Evolutionary conservation across 2,329 filamentous ascomycete genomes (phyloP).

Genomic region (Coniochaeta ligniaria): DNA sequence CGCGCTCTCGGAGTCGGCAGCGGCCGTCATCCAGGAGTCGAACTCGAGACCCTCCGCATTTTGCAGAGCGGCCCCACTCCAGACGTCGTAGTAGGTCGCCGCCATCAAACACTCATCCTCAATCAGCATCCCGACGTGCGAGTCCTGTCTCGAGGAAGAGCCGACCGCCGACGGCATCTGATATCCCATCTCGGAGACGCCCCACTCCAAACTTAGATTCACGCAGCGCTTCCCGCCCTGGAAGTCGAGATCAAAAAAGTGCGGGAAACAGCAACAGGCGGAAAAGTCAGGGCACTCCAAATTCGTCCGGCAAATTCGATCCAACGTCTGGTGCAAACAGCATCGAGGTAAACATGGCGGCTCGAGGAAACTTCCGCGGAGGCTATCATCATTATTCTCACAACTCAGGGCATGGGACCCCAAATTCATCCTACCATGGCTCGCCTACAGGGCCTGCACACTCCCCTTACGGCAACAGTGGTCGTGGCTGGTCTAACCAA

Average conservation of each 20-base stretch:
- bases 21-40: slow-evolving; percentile 5
- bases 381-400: slow-evolving; percentile 32
- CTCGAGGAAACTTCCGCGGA: slow-evolving; percentile 33
- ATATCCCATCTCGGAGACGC: slow-evolving; percentile 12
- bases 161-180: slow-evolving; percentile 15
- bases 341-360: slow-evolving; percentile 42
- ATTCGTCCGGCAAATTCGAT: slow-evolving; percentile 26
- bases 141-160: slow-evolving; percentile 9
- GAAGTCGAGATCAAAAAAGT: slow-evolving; percentile 5
- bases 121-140: slow-evolving; percentile 14
- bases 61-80: slow-evolving; percentile 9
- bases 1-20: slow-evolving; percentile 15
- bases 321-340: slow-evolving; percentile 40
- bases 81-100: slow-evolving; percentile 14
- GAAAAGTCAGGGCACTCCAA: slow-evolving; percentile 30
- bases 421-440: slow-evolving; percentile 34
- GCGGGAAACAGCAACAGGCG: slow-evolving; percentile 20
- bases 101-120: slow-evolving; percentile 7
- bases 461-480: slow-evolving; percentile 32
- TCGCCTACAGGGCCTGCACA: slow-evolving; percentile 28
- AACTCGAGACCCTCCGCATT: slow-evolving; percentile 10
- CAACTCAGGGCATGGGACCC: slow-evolving; percentile 32
- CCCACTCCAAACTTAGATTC: slow-evolving; percentile 10
- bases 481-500: slow-evolving; percentile 30
- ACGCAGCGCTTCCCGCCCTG: slow-evolving; percentile 2